A percentile compares a stretch with the other conserved stretches of the same genome.
These are phyloP conservation scores for Schizophyllum amplum DNA, from an alignment of 1,284 basidiomycete species.

Conservation along the genomic window DNA sequence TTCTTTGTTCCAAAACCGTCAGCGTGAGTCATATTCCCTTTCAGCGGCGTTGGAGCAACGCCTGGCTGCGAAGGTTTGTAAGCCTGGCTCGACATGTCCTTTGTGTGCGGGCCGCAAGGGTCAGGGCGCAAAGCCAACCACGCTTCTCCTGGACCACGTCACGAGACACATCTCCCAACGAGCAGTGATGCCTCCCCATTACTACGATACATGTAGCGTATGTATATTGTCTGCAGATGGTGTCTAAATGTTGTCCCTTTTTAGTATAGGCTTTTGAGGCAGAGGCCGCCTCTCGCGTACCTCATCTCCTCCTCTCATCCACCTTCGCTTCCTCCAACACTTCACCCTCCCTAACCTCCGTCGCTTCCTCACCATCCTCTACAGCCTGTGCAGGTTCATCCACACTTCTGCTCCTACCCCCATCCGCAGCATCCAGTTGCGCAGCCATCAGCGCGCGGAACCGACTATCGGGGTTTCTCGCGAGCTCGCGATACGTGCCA, in stretches of 20 bases:
- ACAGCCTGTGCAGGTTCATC: not conserved
- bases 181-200: not conserved
- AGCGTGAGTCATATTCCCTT: too few relatives aligned
- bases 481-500: constrained; percentile 76
- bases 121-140: not conserved
- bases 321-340: not conserved
- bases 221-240: not conserved
- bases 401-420: not conserved
- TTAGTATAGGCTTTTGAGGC: not conserved
- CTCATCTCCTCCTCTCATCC: not conserved
- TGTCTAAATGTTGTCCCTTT: not conserved
- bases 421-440: constrained; percentile 48
- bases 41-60: too few relatives aligned
- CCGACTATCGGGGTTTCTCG: constrained; percentile 54
- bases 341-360: not conserved
- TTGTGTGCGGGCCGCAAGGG: not conserved
- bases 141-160: too few relatives aligned
- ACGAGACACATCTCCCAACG: too few relatives aligned
- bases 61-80: too few relatives aligned
- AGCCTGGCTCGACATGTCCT: too few relatives aligned
- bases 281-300: too few relatives aligned
- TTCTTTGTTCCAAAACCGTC: too few relatives aligned
- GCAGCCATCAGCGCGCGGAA: constrained; percentile 84
- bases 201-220: not conserved
- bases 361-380: not conserved